Percentiles rank a stretch among this genome's conserved stretches.
Conservation (phyloP, 192 early-diverging fungal species). For the Phycomyces blakesleeanus region DNA sequence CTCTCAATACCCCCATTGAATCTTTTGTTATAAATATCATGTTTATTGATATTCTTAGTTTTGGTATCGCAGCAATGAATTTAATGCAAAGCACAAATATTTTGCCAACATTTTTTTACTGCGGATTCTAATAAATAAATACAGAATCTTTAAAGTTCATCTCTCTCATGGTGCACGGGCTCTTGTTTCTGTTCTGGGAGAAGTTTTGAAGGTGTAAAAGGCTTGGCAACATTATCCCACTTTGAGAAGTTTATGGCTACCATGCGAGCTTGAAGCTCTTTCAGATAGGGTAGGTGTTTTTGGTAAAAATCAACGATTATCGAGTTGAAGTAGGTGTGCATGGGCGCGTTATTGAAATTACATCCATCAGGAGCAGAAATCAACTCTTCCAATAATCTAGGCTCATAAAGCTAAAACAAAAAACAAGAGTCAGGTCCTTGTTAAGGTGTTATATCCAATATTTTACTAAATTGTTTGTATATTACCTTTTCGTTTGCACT, state of each 20-base stretch:
- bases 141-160: constrained; percentile 3
- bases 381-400: constrained; percentile 2
- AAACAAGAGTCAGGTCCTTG: not conserved
- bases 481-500: not conserved
- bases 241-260: constrained; percentile 11
- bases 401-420: not conserved
- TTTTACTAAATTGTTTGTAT: not conserved
- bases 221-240: constrained; percentile 1
- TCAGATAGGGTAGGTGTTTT: constrained; percentile 7
- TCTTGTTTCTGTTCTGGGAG: not conserved
- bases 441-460: no score
- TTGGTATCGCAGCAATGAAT: no score
- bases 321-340: not conserved
- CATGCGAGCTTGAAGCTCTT: constrained; percentile 9
- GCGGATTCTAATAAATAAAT: no score
- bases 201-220: not conserved
- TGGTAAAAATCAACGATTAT: constrained; percentile 7
- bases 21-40: no score
- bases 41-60: no score
- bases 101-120: no score
- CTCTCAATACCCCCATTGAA: no score
- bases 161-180: constrained; percentile 1
- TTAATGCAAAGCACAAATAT: no score
- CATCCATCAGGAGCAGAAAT: constrained; percentile 2
- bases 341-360: constrained; percentile 4